Evolutionary conservation across 129 eudicot species (phyloP).

Genomic region (Arctium lappa): DNA sequence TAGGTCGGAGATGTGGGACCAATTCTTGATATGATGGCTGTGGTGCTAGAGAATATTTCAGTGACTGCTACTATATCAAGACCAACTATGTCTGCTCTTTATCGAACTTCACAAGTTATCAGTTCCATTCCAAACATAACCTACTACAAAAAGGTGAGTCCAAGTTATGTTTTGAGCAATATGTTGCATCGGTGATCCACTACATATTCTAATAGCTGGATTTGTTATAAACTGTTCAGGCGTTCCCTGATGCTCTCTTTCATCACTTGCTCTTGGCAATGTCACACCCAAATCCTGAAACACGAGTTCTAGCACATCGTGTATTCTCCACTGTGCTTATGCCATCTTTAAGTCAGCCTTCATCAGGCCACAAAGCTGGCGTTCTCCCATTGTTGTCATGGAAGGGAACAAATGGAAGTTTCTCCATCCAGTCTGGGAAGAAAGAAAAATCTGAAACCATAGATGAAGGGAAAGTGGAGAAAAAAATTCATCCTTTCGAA

Average conservation of each 20-base stretch:
- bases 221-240: constrained; percentile 37
- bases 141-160: constrained; percentile 58
- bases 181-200: not conserved
- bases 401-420: constrained; percentile 14
- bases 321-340: constrained; percentile 59
- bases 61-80: constrained; percentile 49
- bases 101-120: constrained; percentile 60
- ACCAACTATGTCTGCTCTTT: constrained; percentile 54
- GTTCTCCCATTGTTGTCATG: constrained; percentile 13
- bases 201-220: constrained; percentile 6
- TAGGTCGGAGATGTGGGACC: constrained; percentile 88
- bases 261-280: constrained; percentile 80
- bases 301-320: constrained; percentile 68
- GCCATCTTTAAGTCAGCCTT: constrained; percentile 48
- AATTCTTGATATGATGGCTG: constrained; percentile 83
- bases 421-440: not conserved
- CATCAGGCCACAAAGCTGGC: constrained; percentile 25
- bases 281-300: constrained; percentile 80
- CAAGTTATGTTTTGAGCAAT: constrained; percentile 16
- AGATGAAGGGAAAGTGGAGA: constrained; percentile 22
- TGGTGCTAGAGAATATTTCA: constrained; percentile 70
- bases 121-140: constrained; percentile 63
- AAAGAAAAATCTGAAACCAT: constrained; percentile 9
- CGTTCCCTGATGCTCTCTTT: constrained; percentile 81
- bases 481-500: constrained; percentile 23